Base-by-base conservation (phyloP, 2,329 filamentous ascomycete species). In the Lasiodiplodia sp. region DNA sequence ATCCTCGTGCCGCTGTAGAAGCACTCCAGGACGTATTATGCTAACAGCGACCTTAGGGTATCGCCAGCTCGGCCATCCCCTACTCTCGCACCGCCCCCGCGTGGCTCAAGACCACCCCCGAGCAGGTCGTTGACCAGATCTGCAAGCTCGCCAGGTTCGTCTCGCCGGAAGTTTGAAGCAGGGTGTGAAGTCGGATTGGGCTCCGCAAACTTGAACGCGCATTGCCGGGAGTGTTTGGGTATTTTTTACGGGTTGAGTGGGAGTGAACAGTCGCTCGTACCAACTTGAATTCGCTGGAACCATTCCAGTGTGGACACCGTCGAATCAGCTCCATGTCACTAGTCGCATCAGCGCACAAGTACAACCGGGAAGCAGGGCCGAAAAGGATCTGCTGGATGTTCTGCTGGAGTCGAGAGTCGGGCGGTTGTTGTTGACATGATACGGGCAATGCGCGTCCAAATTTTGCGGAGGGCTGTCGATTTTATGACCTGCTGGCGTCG, bases 121-220 rank as follows among this genome's bases (percentile, higher is more conserved):
- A 97, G 80, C 93, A 97, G 87, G 94, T 99, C 83, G 93, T 97
- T 79, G 96, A 99, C 83, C 94, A 98, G 88, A 99, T 99, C 87
- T 94, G 92, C 87, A 97, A 97, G 89, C 92, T 98, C 83, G 96
- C 96, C 82, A 66, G 38, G 60, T 64, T 23, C 31, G 60, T 64
- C 28, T 18, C 44, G 25, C 28, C 23, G 58, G 25, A 53, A n/a
- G 11, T 64, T 64, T 21, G 47, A 47, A 64, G 7, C 44, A 51
- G 7, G 47, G n/a, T n/a, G n/a, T 31, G 25, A 25, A 52, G 1
- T 52, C 11, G n/a, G 47, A 7, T 18, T n/a, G 31, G 34, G 23
- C n/a, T 51, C 60, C 23, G 44, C 18, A 21, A 64, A 11, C 23
- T 3, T 49, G 44, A 34, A 4, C 25, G 60, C 31, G 47, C 47